Conservation (phyloP, 768 basidiomycete species). For the Rhodotorula toruloides region DNA sequence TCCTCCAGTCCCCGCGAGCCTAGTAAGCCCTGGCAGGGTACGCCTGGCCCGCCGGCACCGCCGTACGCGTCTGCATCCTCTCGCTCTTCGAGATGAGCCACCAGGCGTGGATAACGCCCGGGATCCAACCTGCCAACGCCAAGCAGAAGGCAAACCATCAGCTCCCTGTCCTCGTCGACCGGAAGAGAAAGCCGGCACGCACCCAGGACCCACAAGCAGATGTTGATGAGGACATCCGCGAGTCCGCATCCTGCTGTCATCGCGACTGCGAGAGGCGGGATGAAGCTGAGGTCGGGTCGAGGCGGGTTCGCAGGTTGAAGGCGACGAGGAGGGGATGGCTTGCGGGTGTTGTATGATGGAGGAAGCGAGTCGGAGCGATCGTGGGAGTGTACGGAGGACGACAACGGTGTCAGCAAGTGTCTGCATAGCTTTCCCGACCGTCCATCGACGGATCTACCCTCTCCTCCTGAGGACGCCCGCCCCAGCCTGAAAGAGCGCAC, state of each 20-base stretch:
- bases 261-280: neutral
- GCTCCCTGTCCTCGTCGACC: too few species aligned
- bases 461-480: too few species aligned
- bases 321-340: neutral
- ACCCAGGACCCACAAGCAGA: neutral
- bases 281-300: neutral
- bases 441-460: too few species aligned
- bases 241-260: neutral
- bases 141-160: neutral
- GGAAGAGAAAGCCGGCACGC: neutral
- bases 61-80: neutral
- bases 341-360: too few species aligned
- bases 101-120: slow-evolving; percentile 16
- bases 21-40: too few species aligned
- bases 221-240: neutral
- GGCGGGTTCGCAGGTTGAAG: neutral
- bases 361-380: too few species aligned
- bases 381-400: too few species aligned
- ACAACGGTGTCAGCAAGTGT: too few species aligned
- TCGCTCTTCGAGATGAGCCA: slow-evolving; percentile 5
- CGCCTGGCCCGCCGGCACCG: neutral
- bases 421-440: too few species aligned
- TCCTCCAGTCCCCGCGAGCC: too few species aligned
- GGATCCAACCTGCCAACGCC: neutral
- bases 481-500: too few species aligned